phyloP scores from a whole-genome alignment of 2,329 filamentous ascomycete species.

The Nemania sp. region DNA sequence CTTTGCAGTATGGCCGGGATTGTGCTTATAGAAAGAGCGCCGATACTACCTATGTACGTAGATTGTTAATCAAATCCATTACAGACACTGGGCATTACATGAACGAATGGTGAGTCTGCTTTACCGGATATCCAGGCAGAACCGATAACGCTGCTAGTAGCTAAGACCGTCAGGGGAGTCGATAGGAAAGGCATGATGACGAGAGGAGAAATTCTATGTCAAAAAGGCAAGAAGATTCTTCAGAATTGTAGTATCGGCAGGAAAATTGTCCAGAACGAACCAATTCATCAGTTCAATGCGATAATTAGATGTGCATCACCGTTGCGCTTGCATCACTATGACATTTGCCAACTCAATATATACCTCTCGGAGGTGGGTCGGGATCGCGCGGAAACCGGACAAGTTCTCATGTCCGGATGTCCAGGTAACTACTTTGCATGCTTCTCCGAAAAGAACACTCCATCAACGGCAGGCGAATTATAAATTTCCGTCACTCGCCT shows the following conservation, averaged over 20 bases:
- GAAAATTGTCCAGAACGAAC: not conserved
- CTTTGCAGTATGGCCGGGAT: slow-evolving; percentile 31
- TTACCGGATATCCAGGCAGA: slow-evolving; percentile 37
- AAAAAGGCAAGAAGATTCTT: not conserved
- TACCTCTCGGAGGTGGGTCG: not conserved
- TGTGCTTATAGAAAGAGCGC: slow-evolving; percentile 29
- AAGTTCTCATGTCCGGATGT: slow-evolving; percentile 28
- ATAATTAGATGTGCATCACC: not conserved
- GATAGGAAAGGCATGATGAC: slow-evolving; percentile 32
- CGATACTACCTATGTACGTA: slow-evolving; percentile 27
- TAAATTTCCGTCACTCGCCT: too few species aligned
- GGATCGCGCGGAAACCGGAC: slow-evolving; percentile 22
- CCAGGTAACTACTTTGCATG: not conserved
- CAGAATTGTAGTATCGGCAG: not conserved
- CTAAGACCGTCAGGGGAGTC: slow-evolving; percentile 30
- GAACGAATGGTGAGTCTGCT: not conserved
- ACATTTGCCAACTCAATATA: not conserved
- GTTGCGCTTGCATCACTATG: not conserved
- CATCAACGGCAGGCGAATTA: not conserved
- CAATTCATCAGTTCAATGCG: not conserved
- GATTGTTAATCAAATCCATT: not conserved
- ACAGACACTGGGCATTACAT: not conserved
- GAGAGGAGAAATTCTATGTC: not conserved
- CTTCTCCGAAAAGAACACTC: not conserved
- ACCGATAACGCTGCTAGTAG: slow-evolving; percentile 31